Conservation (phyloP, 1,139 yeast species). For the Diutina catenulata region DNA sequence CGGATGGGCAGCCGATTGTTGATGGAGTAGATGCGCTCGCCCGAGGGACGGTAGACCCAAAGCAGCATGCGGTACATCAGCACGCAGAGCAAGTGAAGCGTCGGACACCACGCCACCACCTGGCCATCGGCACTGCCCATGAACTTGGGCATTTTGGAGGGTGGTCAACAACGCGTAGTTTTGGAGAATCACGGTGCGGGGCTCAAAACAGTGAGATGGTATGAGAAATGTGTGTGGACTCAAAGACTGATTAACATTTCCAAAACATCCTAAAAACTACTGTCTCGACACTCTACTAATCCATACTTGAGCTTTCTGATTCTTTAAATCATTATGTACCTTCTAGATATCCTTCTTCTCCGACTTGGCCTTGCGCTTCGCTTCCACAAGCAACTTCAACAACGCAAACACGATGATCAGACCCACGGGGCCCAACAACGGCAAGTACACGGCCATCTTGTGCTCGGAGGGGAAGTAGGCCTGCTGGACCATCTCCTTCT, state of each 20-base stretch:
- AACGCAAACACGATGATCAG: conserved; percentile 58
- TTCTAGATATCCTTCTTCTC: conserved; percentile 7
- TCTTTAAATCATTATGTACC: neutral
- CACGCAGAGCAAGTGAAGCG: conserved; percentile 40
- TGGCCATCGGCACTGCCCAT: conserved; percentile 30
- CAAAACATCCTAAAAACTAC: too few species aligned
- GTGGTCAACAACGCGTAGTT: too few species aligned
- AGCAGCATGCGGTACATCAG: conserved; percentile 37
- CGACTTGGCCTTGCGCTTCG: conserved; percentile 9
- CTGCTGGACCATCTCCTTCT: conserved; percentile 90
- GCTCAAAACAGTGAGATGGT: too few species aligned
- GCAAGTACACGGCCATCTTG: conserved; percentile 84
- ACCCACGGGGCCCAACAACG: conserved; percentile 73
- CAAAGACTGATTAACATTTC: too few species aligned
- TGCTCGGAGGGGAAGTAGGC: conserved; percentile 93
- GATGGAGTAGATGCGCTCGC: conserved; percentile 42
- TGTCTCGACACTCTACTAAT: too few species aligned
- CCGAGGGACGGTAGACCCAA: conserved; percentile 43
- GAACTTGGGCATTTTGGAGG: conserved; percentile 12
- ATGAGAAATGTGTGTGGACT: too few species aligned
- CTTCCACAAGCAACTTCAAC: conserved; percentile 19
- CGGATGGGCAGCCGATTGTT: conserved; percentile 25
- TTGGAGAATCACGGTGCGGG: too few species aligned
- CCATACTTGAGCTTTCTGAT: conserved; percentile 11
- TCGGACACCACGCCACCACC: conserved; percentile 43